A percentile compares a stretch with the other conserved stretches of the same genome.
These are phyloP conservation scores for Eruca vesicaria DNA, from an alignment of 441 rosid species.

Conservation along the genomic window DNA sequence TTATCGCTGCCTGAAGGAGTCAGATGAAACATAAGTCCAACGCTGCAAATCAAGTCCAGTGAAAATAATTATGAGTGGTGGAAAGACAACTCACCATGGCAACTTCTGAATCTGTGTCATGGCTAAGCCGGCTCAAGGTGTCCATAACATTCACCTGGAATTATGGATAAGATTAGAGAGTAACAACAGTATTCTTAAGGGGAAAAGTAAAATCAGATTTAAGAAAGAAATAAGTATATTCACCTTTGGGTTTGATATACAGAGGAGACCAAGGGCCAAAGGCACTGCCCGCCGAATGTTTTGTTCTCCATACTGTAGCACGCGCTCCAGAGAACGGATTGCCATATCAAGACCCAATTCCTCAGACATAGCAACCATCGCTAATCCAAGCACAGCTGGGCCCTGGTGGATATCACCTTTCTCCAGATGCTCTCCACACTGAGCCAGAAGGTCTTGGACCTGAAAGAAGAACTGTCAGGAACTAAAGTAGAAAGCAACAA, in stretches of 20 bases:
- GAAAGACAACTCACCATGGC: slow-evolving; percentile 65
- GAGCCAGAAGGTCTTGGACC: slow-evolving; percentile 91
- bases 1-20: slow-evolving; percentile 72
- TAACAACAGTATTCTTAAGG: not conserved
- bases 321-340: slow-evolving; percentile 88
- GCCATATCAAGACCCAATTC: slow-evolving; percentile 97
- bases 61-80: slow-evolving; percentile 1
- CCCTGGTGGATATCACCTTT: slow-evolving; percentile 90
- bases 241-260: slow-evolving; percentile 98
- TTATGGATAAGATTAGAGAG: not conserved
- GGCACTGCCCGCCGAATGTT: slow-evolving; percentile 88
- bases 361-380: slow-evolving; percentile 99
- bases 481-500: slow-evolving; percentile 10
- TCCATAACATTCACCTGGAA: slow-evolving; percentile 91
- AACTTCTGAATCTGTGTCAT: slow-evolving; percentile 94
- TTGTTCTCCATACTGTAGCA: slow-evolving; percentile 91
- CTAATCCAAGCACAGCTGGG: slow-evolving; percentile 94
- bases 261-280: slow-evolving; percentile 94
- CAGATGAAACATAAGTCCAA: slow-evolving; percentile 24
- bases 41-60: not conserved
- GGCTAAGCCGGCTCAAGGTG: slow-evolving; percentile 93
- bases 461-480: slow-evolving; percentile 34
- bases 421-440: slow-evolving; percentile 84
- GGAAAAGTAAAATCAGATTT: not conserved
- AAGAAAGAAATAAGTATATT: not conserved